Percentiles rank a stretch among this genome's conserved stretches.
Evolutionary conservation across 371 early-diverging fungal genomes (phyloP).

Genomic region (Mucor indicus): DNA sequence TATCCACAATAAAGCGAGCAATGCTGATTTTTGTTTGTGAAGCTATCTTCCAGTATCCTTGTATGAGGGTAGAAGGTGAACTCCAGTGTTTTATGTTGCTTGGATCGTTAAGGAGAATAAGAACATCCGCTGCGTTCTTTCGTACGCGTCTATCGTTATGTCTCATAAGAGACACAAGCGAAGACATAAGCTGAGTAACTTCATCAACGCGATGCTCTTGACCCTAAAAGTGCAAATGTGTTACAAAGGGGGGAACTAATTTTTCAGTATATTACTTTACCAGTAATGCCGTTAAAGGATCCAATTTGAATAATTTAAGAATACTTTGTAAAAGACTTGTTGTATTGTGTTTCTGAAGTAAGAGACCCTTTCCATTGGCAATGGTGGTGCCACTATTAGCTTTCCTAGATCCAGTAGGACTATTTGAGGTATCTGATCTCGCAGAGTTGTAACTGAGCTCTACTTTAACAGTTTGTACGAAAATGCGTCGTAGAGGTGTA

Average conservation of each 20-base stretch:
- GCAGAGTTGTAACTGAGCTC: slow-evolving; percentile 12
- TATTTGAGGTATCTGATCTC: slow-evolving; percentile 15
- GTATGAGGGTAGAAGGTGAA: slow-evolving; percentile 42
- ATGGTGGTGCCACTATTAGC: background rate
- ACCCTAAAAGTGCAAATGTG: slow-evolving; percentile 2
- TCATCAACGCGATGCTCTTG: slow-evolving; percentile 46
- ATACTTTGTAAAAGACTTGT: slow-evolving; percentile 19
- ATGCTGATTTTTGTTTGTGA: slow-evolving; percentile 43
- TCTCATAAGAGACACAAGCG: slow-evolving; percentile 54
- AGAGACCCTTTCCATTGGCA: background rate
- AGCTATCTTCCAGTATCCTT: slow-evolving; percentile 62
- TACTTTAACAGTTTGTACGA: slow-evolving; percentile 33
- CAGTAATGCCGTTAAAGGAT: slow-evolving; percentile 24
- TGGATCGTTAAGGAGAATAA: slow-evolving; percentile 57
- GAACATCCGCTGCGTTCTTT: slow-evolving; percentile 57
- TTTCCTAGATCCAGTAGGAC: slow-evolving; percentile 7
- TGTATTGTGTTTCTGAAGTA: background rate
- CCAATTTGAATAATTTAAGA: slow-evolving; percentile 22
- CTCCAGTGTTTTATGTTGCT: slow-evolving; percentile 57
- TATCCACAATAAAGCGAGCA: slow-evolving; percentile 46
- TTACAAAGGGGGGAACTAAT: too few species aligned
- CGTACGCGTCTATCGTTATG: slow-evolving; percentile 58
- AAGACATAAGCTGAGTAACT: slow-evolving; percentile 52
- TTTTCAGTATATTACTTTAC: slow-evolving; percentile 5
- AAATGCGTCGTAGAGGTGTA: slow-evolving; percentile 60